A percentile compares a stretch with the other conserved stretches of the same genome.
phyloP scores from a whole-genome alignment of 768 basidiomycete genomes.

The Pisolithus tinctorius region DNA sequence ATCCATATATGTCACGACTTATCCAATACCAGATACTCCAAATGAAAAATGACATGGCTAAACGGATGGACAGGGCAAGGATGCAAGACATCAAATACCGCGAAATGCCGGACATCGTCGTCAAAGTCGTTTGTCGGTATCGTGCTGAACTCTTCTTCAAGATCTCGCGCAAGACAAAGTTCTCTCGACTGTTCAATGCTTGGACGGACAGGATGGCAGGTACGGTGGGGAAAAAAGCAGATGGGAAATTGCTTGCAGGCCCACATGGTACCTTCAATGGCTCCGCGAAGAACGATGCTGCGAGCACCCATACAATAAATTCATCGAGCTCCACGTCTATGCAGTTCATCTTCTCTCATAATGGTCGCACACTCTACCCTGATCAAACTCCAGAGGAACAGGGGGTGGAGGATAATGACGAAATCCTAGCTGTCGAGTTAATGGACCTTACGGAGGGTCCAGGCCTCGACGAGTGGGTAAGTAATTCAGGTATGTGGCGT shows the following conservation, averaged over 20 bases:
- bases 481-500: conserved; percentile 15
- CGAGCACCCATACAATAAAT: conserved; percentile 37
- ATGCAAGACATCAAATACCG: conserved; percentile 75
- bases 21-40: conserved; percentile 50
- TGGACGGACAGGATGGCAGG: conserved; percentile 88
- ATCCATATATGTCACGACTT: not conserved
- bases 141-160: conserved; percentile 91
- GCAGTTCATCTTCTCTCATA: conserved; percentile 83
- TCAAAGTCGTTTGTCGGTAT: conserved; percentile 84
- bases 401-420: conserved; percentile 83
- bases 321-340: conserved; percentile 38
- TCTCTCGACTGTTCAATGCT: conserved; percentile 75
- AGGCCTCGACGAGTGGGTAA: conserved; percentile 55
- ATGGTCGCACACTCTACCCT: conserved; percentile 70
- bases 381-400: conserved; percentile 84
- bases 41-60: conserved; percentile 79
- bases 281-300: conserved; percentile 44
- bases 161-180: conserved; percentile 84
- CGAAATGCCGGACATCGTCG: conserved; percentile 84
- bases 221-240: conserved; percentile 40
- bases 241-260: conserved; percentile 24
- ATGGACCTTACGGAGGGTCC: conserved; percentile 81
- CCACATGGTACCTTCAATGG: conserved; percentile 37
- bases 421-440: conserved; percentile 83
- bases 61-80: conserved; percentile 73